Base-by-base conservation (phyloP, 2,329 filamentous ascomycete species). In the Claviceps pazoutovae region DNA sequence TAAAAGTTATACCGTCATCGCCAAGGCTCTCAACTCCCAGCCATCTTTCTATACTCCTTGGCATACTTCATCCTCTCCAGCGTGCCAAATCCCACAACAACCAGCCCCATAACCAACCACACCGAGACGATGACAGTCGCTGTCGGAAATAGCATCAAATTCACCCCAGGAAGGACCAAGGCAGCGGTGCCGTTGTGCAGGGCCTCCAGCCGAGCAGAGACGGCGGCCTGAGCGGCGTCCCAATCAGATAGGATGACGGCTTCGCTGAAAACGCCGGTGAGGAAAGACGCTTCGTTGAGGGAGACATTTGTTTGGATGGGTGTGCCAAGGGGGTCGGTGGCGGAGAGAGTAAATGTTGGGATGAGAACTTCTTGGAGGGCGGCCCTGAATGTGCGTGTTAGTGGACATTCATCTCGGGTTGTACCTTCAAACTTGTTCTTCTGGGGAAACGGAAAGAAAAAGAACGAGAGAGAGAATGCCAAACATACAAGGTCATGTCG, bases 261-360 rank as follows among this genome's bases (percentile, higher is more conserved):
- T 48, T 74, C 67, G 51, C 83, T 78, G 66, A 88, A 88, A 59
- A 85, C 76, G 49, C 85, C 85, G 14, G 76, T 78, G 41, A 88
- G 76, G 58, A 88, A 89, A 6, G 78, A 75, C 16, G 84, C 83
- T 63, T 87, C 82, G 65, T 83, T 82, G 54, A 79, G 75, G 9
- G 83, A 83, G 49, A 88, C 77, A 37, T 78, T 81, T 48, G 83
- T 83, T 59, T 69, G 75, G 53, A 86, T 71, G 1, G 67, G 64
- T 59, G 71, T 62, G 55, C 79, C 79, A 14, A 66, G 64, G 30
- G 70, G 51, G 58, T 75, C 78, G 42, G 66, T 70, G n/a, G 75
- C 84, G 13, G 76, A 75, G 46, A 89, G 75, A 16, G 79, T 80
- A 53, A 89, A 77, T n/a, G 71, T 72, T 7, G 85, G 85, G 63